Percentiles rank a stretch among this genome's conserved stretches.
phyloP scores from a whole-genome alignment of 768 basidiomycete species.

The Mycena indigotica region DNA sequence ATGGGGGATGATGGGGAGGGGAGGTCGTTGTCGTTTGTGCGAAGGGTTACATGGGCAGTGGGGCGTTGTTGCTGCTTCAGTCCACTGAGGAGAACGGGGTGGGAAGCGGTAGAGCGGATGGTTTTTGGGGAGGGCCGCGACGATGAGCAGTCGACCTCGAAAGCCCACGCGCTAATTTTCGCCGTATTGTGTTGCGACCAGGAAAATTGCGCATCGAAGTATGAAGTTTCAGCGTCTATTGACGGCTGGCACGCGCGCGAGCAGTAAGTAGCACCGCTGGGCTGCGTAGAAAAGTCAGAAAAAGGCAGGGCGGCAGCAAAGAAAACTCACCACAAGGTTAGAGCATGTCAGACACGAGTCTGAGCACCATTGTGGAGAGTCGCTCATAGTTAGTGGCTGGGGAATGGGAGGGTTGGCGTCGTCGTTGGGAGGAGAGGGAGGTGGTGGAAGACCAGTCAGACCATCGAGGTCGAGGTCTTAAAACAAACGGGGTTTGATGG shows the following conservation, averaged over 20 bases:
- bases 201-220: not conserved
- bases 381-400: constrained; percentile 11
- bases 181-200: not conserved
- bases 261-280: constrained; percentile 15
- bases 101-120: not conserved
- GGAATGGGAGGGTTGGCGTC: not conserved
- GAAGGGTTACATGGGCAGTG: constrained; percentile 11
- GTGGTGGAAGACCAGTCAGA: not conserved
- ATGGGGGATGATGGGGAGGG: constrained; percentile 8
- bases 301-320: not conserved
- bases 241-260: constrained; percentile 16
- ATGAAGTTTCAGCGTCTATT: not conserved
- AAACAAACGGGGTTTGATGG: not conserved
- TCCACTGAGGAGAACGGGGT: not conserved
- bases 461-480: not conserved
- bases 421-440: not conserved
- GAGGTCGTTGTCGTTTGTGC: constrained; percentile 2
- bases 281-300: constrained; percentile 5
- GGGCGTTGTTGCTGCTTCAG: constrained; percentile 11
- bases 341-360: constrained; percentile 21
- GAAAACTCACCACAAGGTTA: constrained; percentile 16
- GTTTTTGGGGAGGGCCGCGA: not conserved
- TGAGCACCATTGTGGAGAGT: constrained; percentile 16
- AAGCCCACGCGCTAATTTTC: constrained; percentile 16
- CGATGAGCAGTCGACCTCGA: constrained; percentile 11